Evolutionary conservation across 225 moss, liverwort and hornwort species (phyloP).

Genomic region (Bryoerythrophyllum caledonicum): DNA sequence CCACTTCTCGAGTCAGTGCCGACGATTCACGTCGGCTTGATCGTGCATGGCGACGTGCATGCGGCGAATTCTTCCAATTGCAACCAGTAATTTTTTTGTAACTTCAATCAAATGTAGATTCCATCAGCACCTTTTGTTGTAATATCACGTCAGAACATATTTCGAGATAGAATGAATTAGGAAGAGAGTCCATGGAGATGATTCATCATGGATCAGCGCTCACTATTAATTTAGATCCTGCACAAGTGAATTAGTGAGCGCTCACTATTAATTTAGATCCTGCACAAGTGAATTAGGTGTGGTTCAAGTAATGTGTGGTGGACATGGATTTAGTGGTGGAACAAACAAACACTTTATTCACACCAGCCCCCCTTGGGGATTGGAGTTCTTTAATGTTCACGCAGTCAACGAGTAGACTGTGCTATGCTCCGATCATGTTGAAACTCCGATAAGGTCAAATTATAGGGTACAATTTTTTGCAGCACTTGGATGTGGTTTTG

Average conservation of each 20-base stretch:
- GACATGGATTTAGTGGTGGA: no score
- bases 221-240: background rate
- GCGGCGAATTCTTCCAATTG: background rate
- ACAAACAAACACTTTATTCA: no score
- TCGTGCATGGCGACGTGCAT: background rate
- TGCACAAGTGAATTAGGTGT: no score
- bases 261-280: no score
- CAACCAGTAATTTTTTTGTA: background rate
- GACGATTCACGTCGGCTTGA: background rate
- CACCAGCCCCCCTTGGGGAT: no score
- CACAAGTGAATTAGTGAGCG: no score
- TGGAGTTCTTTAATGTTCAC: no score
- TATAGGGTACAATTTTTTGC: background rate
- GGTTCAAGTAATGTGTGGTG: no score
- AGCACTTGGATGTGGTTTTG: background rate
- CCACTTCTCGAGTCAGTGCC: background rate
- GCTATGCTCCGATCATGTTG: background rate
- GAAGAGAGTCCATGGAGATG: no score
- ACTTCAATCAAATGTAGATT: conserved; percentile 11
- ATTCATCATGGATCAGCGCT: no score
- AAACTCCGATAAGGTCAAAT: background rate
- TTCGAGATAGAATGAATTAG: no score
- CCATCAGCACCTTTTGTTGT: background rate
- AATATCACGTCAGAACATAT: background rate
- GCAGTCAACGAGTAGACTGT: background rate